Evolutionary conservation across 1,284 basidiomycete species (phyloP).

Genomic region (Neotropicomus parvogracilis): DNA sequence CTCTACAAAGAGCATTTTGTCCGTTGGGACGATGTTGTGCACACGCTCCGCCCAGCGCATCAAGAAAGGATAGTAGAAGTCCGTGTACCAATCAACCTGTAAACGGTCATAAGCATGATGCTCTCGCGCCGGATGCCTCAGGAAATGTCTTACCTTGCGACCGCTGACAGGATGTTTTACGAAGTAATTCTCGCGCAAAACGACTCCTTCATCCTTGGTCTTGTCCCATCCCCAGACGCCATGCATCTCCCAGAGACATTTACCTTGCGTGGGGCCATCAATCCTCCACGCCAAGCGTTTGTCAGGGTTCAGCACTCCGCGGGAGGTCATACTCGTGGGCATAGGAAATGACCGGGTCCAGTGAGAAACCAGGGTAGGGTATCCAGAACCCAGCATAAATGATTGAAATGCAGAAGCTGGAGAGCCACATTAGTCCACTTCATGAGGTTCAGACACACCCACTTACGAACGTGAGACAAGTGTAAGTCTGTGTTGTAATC

Average conservation of each 20-base stretch:
- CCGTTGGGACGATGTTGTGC: constrained; percentile 42
- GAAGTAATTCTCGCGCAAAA: constrained; percentile 87
- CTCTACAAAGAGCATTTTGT: constrained; percentile 78
- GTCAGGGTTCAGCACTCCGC: constrained; percentile 54
- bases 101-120: neutral
- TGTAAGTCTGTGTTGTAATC: constrained; percentile 96
- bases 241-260: constrained; percentile 88
- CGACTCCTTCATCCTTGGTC: constrained; percentile 65
- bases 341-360: constrained; percentile 84
- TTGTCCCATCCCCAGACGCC: constrained; percentile 92
- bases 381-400: constrained; percentile 79
- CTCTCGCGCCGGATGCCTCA: neutral
- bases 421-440: constrained; percentile 1
- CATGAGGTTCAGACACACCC: neutral
- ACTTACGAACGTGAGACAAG: constrained; percentile 76
- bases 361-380: constrained; percentile 66
- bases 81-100: constrained; percentile 78
- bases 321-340: constrained; percentile 66
- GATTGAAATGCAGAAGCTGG: constrained; percentile 79
- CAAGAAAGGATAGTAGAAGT: constrained; percentile 85
- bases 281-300: constrained; percentile 63
- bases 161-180: constrained; percentile 60
- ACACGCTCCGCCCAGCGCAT: constrained; percentile 71
- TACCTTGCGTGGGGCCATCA: constrained; percentile 66
- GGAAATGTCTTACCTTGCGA: constrained; percentile 44